Evolutionary conservation across 1,284 basidiomycete genomes (phyloP).

Genomic region (Violaceomyces palustris): DNA sequence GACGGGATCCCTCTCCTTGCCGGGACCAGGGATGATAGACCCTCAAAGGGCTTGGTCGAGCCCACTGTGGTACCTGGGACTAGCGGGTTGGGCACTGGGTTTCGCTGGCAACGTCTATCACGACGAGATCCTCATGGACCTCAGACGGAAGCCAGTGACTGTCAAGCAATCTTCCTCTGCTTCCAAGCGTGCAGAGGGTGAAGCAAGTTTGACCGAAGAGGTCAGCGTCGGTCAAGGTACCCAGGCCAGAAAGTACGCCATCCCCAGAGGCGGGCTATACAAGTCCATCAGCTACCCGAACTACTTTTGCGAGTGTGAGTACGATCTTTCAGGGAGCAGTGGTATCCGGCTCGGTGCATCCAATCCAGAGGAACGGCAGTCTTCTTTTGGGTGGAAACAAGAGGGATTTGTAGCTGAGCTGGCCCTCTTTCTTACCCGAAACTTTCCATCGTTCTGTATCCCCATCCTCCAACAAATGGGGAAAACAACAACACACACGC

Average conservation of each 20-base stretch:
- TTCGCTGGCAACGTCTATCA: constrained; percentile 75
- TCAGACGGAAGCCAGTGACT: constrained; percentile 46
- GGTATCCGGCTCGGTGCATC: no score
- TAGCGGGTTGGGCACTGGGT: constrained; percentile 66
- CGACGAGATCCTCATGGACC: constrained; percentile 77
- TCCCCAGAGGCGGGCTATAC: constrained; percentile 78
- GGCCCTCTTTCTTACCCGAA: not conserved
- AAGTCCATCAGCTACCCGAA: constrained; percentile 80
- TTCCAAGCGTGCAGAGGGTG: not conserved
- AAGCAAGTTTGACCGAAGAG: constrained; percentile 1
- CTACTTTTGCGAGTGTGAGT: constrained; percentile 74
- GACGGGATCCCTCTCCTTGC: constrained; percentile 47
- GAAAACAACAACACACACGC: no score
- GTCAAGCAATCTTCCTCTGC: no score
- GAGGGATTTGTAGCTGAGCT: no score
- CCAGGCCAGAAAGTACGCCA: constrained; percentile 63
- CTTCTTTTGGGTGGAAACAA: no score
- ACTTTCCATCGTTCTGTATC: not conserved
- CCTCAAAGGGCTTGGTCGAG: constrained; percentile 13
- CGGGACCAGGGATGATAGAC: not conserved
- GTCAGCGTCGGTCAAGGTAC: constrained; percentile 25
- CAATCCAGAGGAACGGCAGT: no score
- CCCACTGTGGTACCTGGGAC: constrained; percentile 62
- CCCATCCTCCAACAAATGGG: not conserved
- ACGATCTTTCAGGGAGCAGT: no score